Evolutionary conservation across 2,329 filamentous ascomycete genomes (phyloP).

Genomic region (Fusarium cicatricum): DNA sequence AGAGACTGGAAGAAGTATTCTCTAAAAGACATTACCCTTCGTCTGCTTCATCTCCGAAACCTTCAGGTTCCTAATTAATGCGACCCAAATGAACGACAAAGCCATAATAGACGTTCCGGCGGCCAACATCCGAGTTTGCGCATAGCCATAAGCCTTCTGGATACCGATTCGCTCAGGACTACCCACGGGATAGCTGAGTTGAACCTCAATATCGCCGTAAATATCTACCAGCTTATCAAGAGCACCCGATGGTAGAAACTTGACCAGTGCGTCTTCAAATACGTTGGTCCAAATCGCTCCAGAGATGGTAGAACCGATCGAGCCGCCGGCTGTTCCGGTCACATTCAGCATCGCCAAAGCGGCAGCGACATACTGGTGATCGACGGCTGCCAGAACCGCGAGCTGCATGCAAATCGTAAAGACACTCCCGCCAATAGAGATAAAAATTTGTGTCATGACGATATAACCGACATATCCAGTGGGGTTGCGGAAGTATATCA

Average conservation of each 20-base stretch:
- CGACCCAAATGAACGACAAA: constrained; percentile 27
- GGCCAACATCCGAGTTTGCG: constrained; percentile 44
- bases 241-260: neutral
- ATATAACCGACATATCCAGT: constrained; percentile 4
- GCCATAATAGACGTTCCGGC: constrained; percentile 34
- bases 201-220: constrained; percentile 44
- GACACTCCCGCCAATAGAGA: constrained; percentile 3
- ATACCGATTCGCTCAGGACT: constrained; percentile 52
- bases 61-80: constrained; percentile 32
- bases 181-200: constrained; percentile 50
- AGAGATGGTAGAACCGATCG: constrained; percentile 4
- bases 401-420: constrained; percentile 4
- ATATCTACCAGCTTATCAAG: constrained; percentile 51
- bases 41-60: constrained; percentile 30
- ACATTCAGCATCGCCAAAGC: constrained; percentile 1
- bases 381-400: constrained; percentile 1
- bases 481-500: constrained; percentile 9
- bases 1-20: too few relatives aligned
- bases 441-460: constrained; percentile 7
- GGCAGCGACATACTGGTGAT: constrained; percentile 8
- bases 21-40: constrained; percentile 26
- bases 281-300: constrained; percentile 8
- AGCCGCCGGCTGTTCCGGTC: neutral
- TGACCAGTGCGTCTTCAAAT: constrained; percentile 1
- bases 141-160: constrained; percentile 54